Conservation (phyloP, 2,329 filamentous ascomycete species). For the Acarospora socialis region DNA sequence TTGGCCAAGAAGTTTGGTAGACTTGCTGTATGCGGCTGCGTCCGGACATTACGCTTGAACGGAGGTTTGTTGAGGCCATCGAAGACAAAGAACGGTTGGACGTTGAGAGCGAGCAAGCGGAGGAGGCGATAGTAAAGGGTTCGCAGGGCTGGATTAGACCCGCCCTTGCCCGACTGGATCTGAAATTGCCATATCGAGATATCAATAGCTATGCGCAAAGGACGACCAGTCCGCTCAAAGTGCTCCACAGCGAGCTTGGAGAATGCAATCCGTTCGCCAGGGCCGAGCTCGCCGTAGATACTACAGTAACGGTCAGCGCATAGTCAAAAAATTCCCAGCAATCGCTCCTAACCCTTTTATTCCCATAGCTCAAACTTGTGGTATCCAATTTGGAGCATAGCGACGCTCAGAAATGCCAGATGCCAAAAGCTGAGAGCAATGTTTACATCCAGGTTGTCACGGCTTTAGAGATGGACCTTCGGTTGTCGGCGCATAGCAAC, state of each 20-base stretch:
- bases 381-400: neutral
- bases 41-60: constrained; percentile 60
- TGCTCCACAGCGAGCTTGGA: constrained; percentile 69
- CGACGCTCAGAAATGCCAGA: neutral
- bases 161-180: constrained; percentile 69
- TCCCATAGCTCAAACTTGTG: constrained; percentile 18
- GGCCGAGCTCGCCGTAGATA: constrained; percentile 79
- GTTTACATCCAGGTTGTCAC: too few relatives aligned
- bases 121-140: constrained; percentile 87
- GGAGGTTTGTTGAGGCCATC: constrained; percentile 73
- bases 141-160: constrained; percentile 75
- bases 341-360: constrained; percentile 14
- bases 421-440: too few relatives aligned
- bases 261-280: constrained; percentile 64
- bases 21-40: constrained; percentile 43
- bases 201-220: constrained; percentile 79
- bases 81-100: constrained; percentile 81
- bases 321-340: constrained; percentile 9
- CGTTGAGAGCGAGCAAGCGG: constrained; percentile 59
- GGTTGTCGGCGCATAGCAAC: too few relatives aligned
- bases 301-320: constrained; percentile 31
- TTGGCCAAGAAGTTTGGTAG: constrained; percentile 61
- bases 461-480: too few relatives aligned
- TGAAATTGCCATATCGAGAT: constrained; percentile 98
- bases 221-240: constrained; percentile 53